Base-by-base conservation (phyloP, 2,329 filamentous ascomycete genomes). In the Colletotrichum sp. region DNA sequence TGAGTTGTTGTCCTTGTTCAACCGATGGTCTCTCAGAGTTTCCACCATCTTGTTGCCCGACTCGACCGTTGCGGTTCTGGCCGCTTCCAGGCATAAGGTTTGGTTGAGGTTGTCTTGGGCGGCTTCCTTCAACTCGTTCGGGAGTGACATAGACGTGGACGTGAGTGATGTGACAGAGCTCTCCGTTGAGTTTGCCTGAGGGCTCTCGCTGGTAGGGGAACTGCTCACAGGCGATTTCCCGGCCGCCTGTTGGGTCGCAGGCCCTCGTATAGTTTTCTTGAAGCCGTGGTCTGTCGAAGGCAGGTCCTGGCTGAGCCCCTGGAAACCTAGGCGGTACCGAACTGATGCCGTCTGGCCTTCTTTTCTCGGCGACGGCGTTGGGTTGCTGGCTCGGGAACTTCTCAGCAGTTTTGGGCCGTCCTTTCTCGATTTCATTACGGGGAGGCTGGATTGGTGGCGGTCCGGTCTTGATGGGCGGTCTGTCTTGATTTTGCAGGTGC, bases 111-210 rank as follows among this genome's bases (percentile, higher is more conserved):
- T 34, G 60, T 36, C 39, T 18, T 34, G 59, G 10, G 16, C 44
- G 21, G 16, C 32, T 64, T 49, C 30, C 39, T 26, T 39, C 59
- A 8, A 32, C 16, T 24, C 67, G 72, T 8, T 69, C 60, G 32
- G 70, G 59, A 8, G 64, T 76, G 57, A 76, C 68, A 49, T 76
- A 76, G 65, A 76, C 74, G 34, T 76, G 74, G 34, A 76, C 74
- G 21, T 76, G 74, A 26, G 74, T 76, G 49, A 69, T 34, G 63
- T 76, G 74, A 49, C 70, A 69, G 18, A 16, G 8, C 13, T 28
- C 39, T 57, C 59, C 62, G 18, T 55, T 59, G 26, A 30, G 30
- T 26, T 21, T n/a, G 32, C 30, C 39, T 15, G 21, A 18, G n/a
- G 52, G 28, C 24, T 69, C 39, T 49, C 59, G 30, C n/a, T 32